These are phyloP conservation scores for Dipsacomyces acuminosporus DNA, from an alignment of 371 early-diverging fungal species.

Conservation along the genomic window DNA sequence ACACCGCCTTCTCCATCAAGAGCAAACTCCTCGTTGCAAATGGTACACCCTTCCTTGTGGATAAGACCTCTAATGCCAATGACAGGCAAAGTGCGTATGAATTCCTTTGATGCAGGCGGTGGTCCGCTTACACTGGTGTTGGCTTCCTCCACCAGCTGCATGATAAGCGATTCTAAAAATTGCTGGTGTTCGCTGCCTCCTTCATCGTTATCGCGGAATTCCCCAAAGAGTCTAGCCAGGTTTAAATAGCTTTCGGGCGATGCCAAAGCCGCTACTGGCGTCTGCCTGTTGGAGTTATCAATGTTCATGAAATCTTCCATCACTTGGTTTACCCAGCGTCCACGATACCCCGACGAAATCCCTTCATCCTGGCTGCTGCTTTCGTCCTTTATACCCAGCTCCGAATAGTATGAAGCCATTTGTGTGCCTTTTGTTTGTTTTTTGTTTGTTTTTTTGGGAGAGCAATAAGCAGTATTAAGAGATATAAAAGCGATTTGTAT, in stretches of 20 bases:
- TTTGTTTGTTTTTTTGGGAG: too few species aligned
- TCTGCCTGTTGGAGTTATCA: conserved; percentile 25
- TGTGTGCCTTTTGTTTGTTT: too few species aligned
- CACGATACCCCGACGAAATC: conserved; percentile 2
- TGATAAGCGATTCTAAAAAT: conserved; percentile 55
- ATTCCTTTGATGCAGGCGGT: conserved; percentile 62
- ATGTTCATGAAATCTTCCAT: conserved; percentile 38
- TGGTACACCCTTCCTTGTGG: conserved; percentile 53
- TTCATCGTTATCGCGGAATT: conserved; percentile 48
- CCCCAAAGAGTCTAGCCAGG: conserved; percentile 49
- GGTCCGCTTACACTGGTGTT: conserved; percentile 52
- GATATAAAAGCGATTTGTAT: too few species aligned
- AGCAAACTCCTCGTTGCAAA: conserved; percentile 61
- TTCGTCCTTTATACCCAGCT: conserved; percentile 26
- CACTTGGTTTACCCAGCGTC: conserved; percentile 31
- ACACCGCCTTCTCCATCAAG: conserved; percentile 33
- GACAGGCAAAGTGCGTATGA: conserved; percentile 51
- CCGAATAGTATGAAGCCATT: conserved; percentile 2
- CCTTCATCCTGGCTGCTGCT: conserved; percentile 8
- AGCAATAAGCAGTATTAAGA: too few species aligned
- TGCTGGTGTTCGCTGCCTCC: conserved; percentile 47
- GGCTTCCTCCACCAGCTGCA: conserved; percentile 60
- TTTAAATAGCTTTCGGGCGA: conserved; percentile 34
- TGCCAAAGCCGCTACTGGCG: conserved; percentile 28
- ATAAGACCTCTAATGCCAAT: conserved; percentile 18